Percentiles rank a stretch among this genome's conserved stretches.
phyloP scores from a whole-genome alignment of 139 green algal species.

The Picochlorum sp. region DNA sequence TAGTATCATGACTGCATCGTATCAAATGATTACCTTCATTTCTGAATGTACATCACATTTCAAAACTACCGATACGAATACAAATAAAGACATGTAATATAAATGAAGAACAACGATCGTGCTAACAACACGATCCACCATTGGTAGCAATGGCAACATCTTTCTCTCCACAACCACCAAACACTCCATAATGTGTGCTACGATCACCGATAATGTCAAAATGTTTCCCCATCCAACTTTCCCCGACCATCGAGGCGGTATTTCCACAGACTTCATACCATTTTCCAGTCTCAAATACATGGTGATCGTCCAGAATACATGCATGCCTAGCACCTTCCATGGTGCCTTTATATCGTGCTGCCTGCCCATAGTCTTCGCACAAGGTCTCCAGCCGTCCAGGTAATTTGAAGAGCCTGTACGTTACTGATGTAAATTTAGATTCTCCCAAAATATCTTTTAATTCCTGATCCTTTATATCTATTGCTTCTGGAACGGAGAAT shows the following conservation, averaged over 20 bases:
- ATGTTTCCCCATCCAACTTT: slow-evolving; percentile 66
- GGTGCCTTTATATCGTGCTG: slow-evolving; percentile 44
- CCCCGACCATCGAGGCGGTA: slow-evolving; percentile 79
- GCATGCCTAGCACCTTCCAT: slow-evolving; percentile 51
- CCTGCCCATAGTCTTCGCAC: slow-evolving; percentile 79
- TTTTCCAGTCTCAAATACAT: slow-evolving; percentile 64
- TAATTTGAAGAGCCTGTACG: slow-evolving; percentile 95
- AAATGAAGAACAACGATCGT: background rate
- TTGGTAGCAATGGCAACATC: background rate
- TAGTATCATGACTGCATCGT: too few relatives aligned
- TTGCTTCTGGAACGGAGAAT: slow-evolving; percentile 33
- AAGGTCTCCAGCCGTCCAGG: slow-evolving; percentile 62
- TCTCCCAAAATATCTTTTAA: slow-evolving; percentile 65
- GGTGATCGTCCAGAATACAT: slow-evolving; percentile 75
- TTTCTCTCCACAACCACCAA: slow-evolving; percentile 19
- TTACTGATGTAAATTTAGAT: slow-evolving; percentile 86
- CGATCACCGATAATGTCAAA: slow-evolving; percentile 65
- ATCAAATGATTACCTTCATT: too few relatives aligned
- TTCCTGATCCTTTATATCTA: slow-evolving; percentile 65
- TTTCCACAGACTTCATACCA: slow-evolving; percentile 82
- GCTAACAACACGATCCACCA: background rate
- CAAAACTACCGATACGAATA: too few relatives aligned
- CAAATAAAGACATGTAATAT: background rate
- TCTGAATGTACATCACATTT: too few relatives aligned
- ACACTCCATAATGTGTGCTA: slow-evolving; percentile 58